phyloP scores from a whole-genome alignment of 768 basidiomycete species.

The Pleurotus salmoneostramineus region DNA sequence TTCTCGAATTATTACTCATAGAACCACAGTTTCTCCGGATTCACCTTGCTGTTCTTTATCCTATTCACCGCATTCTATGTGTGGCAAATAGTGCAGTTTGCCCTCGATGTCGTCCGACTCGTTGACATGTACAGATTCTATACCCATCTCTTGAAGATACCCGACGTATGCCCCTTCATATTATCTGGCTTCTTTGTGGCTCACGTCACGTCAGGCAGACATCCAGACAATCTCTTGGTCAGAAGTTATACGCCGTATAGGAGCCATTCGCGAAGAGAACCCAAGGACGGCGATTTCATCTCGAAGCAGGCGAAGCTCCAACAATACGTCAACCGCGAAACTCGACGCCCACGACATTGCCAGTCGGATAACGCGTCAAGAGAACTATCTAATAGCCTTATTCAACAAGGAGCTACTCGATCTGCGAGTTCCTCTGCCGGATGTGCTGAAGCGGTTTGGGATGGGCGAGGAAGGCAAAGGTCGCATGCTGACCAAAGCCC shows the following conservation, averaged over 20 bases:
- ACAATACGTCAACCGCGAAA: slow-evolving; percentile 73
- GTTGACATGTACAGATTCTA: slow-evolving; percentile 96
- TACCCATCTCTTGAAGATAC: slow-evolving; percentile 88
- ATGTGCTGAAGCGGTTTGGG: slow-evolving; percentile 41
- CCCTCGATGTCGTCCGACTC: slow-evolving; percentile 69
- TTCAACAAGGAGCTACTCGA: slow-evolving; percentile 97
- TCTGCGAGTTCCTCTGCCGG: slow-evolving; percentile 77
- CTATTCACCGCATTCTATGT: slow-evolving; percentile 84
- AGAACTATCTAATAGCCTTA: slow-evolving; percentile 96
- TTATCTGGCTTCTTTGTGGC: slow-evolving; percentile 6
- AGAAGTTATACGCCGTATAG: slow-evolving; percentile 88
- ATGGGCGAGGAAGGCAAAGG: slow-evolving; percentile 46
- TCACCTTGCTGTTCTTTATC: slow-evolving; percentile 79
- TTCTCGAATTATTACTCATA: background rate
- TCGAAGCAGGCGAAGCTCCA: slow-evolving; percentile 39
- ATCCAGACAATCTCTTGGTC: slow-evolving; percentile 98
- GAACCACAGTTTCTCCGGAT: slow-evolving; percentile 68
- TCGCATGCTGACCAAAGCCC: slow-evolving; percentile 77
- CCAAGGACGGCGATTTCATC: slow-evolving; percentile 87
- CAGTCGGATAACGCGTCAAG: slow-evolving; percentile 95
- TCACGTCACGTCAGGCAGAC: slow-evolving; percentile 63
- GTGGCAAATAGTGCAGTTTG: slow-evolving; percentile 84
- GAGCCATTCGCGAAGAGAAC: slow-evolving; percentile 87
- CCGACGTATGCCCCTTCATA: slow-evolving; percentile 63
- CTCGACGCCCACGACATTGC: slow-evolving; percentile 98